These are phyloP conservation scores for Lentinula novae-zelandiae DNA, from an alignment of 1,284 basidiomycete genomes.

Conservation along the genomic window DNA sequence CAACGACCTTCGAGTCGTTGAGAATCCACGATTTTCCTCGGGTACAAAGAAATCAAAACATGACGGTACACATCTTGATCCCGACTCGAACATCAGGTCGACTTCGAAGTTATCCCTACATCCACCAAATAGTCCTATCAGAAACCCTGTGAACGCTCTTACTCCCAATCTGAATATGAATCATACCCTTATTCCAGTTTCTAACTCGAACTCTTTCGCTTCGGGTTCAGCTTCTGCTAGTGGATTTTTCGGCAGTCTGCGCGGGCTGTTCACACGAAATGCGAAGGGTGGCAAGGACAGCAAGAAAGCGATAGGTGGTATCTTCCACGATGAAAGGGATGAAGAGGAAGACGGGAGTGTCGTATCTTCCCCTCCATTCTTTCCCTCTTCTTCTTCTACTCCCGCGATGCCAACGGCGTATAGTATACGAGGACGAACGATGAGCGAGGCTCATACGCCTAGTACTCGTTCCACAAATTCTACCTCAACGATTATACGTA, in stretches of 20 bases:
- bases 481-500: too few species aligned
- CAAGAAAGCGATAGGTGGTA: constrained; percentile 7
- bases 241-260: constrained; percentile 38
- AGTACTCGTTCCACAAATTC: too few species aligned
- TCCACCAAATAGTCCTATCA: too few species aligned
- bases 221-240: not conserved
- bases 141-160: constrained; percentile 11
- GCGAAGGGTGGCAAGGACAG: constrained; percentile 14
- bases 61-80: not conserved
- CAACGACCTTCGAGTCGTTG: constrained; percentile 43
- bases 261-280: constrained; percentile 31
- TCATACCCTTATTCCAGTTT: not conserved
- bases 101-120: too few species aligned
- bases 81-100: too few species aligned
- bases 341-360: constrained; percentile 13
- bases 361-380: not conserved
- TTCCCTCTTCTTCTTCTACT: not conserved
- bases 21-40: constrained; percentile 52
- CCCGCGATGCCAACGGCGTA: not conserved
- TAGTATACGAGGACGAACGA: constrained; percentile 17
- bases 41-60: constrained; percentile 11
- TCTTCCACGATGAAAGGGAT: constrained; percentile 6
- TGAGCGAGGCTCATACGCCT: constrained; percentile 18
- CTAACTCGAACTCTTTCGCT: not conserved
- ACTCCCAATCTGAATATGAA: not conserved